Base-by-base conservation (phyloP, 2,329 filamentous ascomycete genomes). In the Penicillium sp. region DNA sequence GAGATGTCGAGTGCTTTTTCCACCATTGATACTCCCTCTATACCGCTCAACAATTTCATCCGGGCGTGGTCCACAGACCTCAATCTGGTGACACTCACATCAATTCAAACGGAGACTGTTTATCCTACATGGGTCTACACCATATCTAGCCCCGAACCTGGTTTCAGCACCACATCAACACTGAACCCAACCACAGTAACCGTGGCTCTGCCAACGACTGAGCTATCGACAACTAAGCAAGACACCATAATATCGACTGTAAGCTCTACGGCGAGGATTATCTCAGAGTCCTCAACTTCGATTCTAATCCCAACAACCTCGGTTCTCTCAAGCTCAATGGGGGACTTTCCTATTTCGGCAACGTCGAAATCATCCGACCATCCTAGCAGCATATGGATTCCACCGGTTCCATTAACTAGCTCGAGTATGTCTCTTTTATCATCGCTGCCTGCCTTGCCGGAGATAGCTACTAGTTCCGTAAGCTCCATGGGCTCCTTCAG, bases 101-200 rank as follows among this genome's bases (percentile, higher is more conserved):
- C 54, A 41, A 43, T 53, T 25, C 21, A 46, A 27, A 57, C 54
- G 13, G 36, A 53, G 31, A 57, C 54, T 8, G 8, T 57, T n/a
- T 31, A 41, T 34, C 54, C 54, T 15, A 57, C 54, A 11, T 57
- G 29, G 48, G 11, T 57, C 16, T 57, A 41, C 21, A 57, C 54
- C 0, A 46, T 57, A 44, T 41, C 34, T 19, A 29, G 13, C 21
- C 11, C 33, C 21, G 49, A 16, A 2, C 27, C 27, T 25, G 23
- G 19, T 47, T 27, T 49, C 16, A 21, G 33, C 16, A 46, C 25
- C 16, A 16, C 27, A 19, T 29, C 36, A 53, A 29, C 43, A 11
- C 31, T 25, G 6, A 43, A 10, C 29, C 29, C 29, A 38, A 38
- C 31, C 5, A 13, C 31, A 15, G 39, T 36, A 23, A 41, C 48